Percentiles rank a stretch among this genome's conserved stretches.
These are phyloP conservation scores for Claviceps sp. DNA, from an alignment of 2,329 filamentous ascomycete genomes.

Conservation along the genomic window DNA sequence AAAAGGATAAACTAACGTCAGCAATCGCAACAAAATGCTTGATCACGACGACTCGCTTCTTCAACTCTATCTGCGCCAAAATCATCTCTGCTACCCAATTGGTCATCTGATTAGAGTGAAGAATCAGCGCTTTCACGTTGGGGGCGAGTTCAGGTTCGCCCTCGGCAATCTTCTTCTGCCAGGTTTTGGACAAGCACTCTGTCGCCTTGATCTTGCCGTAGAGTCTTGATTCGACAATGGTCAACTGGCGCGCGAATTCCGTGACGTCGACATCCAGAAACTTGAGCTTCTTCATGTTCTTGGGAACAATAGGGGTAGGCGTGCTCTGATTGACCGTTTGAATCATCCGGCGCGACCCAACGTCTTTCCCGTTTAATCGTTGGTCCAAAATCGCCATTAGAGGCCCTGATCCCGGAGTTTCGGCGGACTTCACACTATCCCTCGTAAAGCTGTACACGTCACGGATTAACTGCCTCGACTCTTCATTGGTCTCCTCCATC, in stretches of 20 bases:
- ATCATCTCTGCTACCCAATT: conserved; percentile 99
- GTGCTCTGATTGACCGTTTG: conserved; percentile 73
- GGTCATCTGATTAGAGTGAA: conserved; percentile 96
- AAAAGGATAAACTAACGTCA: conserved; percentile 52
- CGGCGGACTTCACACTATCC: conserved; percentile 83
- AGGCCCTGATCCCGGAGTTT: conserved; percentile 76
- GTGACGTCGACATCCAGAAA: conserved; percentile 93
- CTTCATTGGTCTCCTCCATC: conserved; percentile 88
- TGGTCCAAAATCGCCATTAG: conserved; percentile 82
- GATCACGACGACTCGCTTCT: conserved; percentile 91
- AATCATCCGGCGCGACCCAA: conserved; percentile 71
- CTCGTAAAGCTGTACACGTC: conserved; percentile 84
- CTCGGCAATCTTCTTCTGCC: conserved; percentile 86
- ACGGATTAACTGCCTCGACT: conserved; percentile 71
- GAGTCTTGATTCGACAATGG: conserved; percentile 86
- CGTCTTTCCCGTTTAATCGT: conserved; percentile 75
- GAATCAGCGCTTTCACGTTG: conserved; percentile 90
- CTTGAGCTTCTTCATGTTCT: conserved; percentile 99
- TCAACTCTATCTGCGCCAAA: conserved; percentile 82
- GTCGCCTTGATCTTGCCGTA: conserved; percentile 94
- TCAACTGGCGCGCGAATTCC: conserved; percentile 94
- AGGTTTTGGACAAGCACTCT: conserved; percentile 95
- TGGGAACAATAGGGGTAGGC: conserved; percentile 81
- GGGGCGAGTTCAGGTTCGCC: conserved; percentile 74
- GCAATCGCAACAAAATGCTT: conserved; percentile 96